Base-by-base conservation (phyloP, 805 yeast species). In the Saturnispora galanensis region DNA sequence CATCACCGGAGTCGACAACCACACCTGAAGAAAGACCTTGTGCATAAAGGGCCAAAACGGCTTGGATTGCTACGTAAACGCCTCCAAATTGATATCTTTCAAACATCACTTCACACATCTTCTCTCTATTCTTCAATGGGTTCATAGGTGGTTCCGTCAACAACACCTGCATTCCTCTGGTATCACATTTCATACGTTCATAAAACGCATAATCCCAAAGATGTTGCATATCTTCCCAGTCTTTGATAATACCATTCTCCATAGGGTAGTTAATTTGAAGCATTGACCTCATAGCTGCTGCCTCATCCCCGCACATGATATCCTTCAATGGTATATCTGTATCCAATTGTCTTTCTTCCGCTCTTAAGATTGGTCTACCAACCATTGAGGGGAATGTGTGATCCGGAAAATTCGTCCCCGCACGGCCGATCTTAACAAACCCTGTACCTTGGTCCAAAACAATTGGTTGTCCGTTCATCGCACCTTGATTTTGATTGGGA, bases 361-460 rank as follows among this genome's bases (percentile, higher is more conserved):
- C 97, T 60, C 98, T 78, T 50, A 93, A 70, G 51, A 93, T 93
- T 26, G 98, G 98, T 57, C 98, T 77, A 40, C 98, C 98, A 15
- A 93, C 97, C 53, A 93, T 86, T 17, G 97, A 88, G 11, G 97
- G 98, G 66, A 89, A 93, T 12, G 96, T 89, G 68, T 80, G 80
- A 64, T 93, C 97, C 28, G 98, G 98, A 73, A 89, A 89, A 68
- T 93, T 93, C 54, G 88, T 84, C 30, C 97, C 97, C 32, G 94
- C 96, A 58, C 96, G 78, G 48, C 98, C 98, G 54, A 90, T 86
- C 64, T 89, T 90, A 44, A 90, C 97, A 62, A 93, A 93, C 47
- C 98, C 98, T 41, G 98, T 93, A 69, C 98, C 98, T 70, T 93
- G 97, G 69, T 93, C 98, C 55, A 93, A 85, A 56, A 93, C 98